These are phyloP conservation scores for Hirschioporus abietinus DNA, from an alignment of 768 basidiomycete species.

Conservation along the genomic window DNA sequence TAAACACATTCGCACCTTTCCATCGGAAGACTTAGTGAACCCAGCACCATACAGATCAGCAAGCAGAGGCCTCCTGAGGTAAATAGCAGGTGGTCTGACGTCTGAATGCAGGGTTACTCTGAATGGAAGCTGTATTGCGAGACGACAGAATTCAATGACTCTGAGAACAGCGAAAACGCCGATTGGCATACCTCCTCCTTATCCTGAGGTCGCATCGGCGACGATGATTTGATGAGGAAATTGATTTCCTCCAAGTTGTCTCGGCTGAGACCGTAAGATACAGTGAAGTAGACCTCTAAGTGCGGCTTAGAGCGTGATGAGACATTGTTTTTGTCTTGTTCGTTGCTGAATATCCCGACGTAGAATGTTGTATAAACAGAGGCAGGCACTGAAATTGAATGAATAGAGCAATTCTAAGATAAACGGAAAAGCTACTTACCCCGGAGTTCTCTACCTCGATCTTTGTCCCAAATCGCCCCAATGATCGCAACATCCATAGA, in stretches of 20 bases:
- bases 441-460: slow-evolving; percentile 68
- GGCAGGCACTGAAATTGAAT: slow-evolving; percentile 49
- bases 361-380: slow-evolving; percentile 76
- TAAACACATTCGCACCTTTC: slow-evolving; percentile 39
- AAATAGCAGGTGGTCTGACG: slow-evolving; percentile 44
- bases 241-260: slow-evolving; percentile 68
- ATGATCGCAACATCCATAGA: slow-evolving; percentile 72
- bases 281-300: slow-evolving; percentile 70
- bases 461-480: slow-evolving; percentile 75
- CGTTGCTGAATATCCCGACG: slow-evolving; percentile 60
- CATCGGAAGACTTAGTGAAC: slow-evolving; percentile 62
- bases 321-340: slow-evolving; percentile 29
- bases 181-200: slow-evolving; percentile 18
- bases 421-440: slow-evolving; percentile 36
- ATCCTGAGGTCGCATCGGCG: slow-evolving; percentile 28
- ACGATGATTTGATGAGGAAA: slow-evolving; percentile 50
- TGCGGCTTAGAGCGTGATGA: slow-evolving; percentile 36
- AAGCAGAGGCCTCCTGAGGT: slow-evolving; percentile 59
- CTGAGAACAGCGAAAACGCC: background rate
- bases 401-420: slow-evolving; percentile 7
- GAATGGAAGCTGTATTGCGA: slow-evolving; percentile 39
- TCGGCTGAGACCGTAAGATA: slow-evolving; percentile 68
- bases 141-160: slow-evolving; percentile 13
- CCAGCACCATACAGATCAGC: slow-evolving; percentile 79
- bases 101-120: slow-evolving; percentile 45